Conservation (phyloP, 306 rosid species). For the Inga laurina region DNA sequence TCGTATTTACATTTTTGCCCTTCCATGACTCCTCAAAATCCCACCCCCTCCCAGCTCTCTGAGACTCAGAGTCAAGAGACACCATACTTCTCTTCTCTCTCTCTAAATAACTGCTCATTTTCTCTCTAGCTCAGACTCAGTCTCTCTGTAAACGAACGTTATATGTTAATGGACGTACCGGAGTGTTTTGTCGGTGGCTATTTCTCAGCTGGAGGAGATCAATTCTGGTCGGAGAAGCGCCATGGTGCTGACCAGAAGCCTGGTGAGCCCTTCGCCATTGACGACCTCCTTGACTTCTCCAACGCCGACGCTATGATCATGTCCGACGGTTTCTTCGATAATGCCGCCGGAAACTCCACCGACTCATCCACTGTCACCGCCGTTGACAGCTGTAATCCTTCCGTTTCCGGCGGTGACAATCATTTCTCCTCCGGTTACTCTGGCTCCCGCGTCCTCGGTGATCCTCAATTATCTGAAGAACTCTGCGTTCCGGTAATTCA, state of each 20-base stretch:
- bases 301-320: slow-evolving; percentile 63
- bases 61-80: slow-evolving; percentile 18
- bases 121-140: background rate
- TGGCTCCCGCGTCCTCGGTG: slow-evolving; percentile 56
- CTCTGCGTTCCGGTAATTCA: slow-evolving; percentile 80
- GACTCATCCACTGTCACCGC: slow-evolving; percentile 71
- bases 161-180: slow-evolving; percentile 62
- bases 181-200: slow-evolving; percentile 64
- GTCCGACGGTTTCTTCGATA: slow-evolving; percentile 68
- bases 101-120: background rate
- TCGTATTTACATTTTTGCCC: slow-evolving; percentile 48
- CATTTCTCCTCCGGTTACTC: slow-evolving; percentile 44
- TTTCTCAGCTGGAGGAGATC: slow-evolving; percentile 47
- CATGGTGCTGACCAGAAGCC: slow-evolving; percentile 46
- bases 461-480: slow-evolving; percentile 72
- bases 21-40: slow-evolving; percentile 75
- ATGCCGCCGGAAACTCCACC: slow-evolving; percentile 57
- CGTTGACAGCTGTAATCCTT: slow-evolving; percentile 78
- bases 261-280: slow-evolving; percentile 70
- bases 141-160: background rate
- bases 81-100: slow-evolving; percentile 14
- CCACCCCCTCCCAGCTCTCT: slow-evolving; percentile 48
- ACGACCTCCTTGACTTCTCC: slow-evolving; percentile 87
- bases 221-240: slow-evolving; percentile 54
- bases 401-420: slow-evolving; percentile 59